Percentiles rank a stretch among this genome's conserved stretches.
Evolutionary conservation across 1,139 yeast genomes (phyloP).

Genomic region (Scheffersomyces stambukii): DNA sequence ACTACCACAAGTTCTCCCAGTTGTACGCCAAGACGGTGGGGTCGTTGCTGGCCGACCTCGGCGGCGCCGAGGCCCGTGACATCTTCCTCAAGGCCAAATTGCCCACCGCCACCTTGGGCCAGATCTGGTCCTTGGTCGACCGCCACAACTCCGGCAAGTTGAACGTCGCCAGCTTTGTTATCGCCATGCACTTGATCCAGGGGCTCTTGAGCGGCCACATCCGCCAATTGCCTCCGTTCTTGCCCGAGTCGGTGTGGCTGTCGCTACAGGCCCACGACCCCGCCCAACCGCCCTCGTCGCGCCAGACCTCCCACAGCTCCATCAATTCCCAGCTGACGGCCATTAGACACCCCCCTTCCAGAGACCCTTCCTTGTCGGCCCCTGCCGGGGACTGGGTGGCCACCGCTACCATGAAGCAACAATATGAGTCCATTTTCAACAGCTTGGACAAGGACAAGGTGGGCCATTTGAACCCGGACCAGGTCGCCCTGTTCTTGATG

Average conservation of each 20-base stretch:
- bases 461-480: slow-evolving; percentile 69
- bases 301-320: slow-evolving; percentile 44
- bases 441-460: slow-evolving; percentile 62
- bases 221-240: slow-evolving; percentile 60
- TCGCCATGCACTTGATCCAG: slow-evolving; percentile 95
- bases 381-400: slow-evolving; percentile 56
- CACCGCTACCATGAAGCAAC: slow-evolving; percentile 64
- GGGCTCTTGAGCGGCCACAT: slow-evolving; percentile 67
- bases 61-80: slow-evolving; percentile 75
- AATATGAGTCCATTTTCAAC: slow-evolving; percentile 75
- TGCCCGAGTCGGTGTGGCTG: slow-evolving; percentile 70
- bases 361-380: slow-evolving; percentile 10
- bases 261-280: slow-evolving; percentile 26
- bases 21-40: slow-evolving; percentile 77
- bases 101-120: slow-evolving; percentile 71
- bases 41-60: slow-evolving; percentile 38
- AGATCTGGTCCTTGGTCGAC: slow-evolving; percentile 88
- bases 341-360: slow-evolving; percentile 25
- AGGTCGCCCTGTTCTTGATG: slow-evolving; percentile 85
- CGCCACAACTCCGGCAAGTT: slow-evolving; percentile 68
- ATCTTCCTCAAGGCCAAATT: slow-evolving; percentile 86
- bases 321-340: slow-evolving; percentile 48
- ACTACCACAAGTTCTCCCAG: slow-evolving; percentile 66
- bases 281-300: slow-evolving; percentile 16
- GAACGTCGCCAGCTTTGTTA: slow-evolving; percentile 68